phyloP scores from a whole-genome alignment of 768 basidiomycete genomes.

The Russula olivacea region DNA sequence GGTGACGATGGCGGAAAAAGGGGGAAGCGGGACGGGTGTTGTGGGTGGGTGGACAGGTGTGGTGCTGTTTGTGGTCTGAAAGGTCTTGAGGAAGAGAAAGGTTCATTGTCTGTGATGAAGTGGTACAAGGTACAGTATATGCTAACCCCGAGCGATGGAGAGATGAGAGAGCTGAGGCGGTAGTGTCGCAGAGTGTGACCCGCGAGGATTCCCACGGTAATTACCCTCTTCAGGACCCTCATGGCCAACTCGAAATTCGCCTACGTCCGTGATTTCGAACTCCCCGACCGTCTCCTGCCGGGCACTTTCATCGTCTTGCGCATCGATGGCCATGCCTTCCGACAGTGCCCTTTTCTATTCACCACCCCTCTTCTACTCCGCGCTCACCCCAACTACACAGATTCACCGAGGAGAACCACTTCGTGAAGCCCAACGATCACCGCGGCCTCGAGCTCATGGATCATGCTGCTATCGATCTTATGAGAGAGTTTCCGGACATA shows the following conservation, averaged over 20 bases:
- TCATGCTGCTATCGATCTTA: slow-evolving; percentile 70
- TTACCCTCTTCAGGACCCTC: neutral
- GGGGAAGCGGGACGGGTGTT: slow-evolving; percentile 29
- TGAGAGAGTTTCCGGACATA: slow-evolving; percentile 80
- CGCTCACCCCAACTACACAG: slow-evolving; percentile 35
- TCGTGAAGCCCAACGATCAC: slow-evolving; percentile 87
- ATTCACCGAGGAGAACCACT: slow-evolving; percentile 78
- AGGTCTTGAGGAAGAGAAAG: slow-evolving; percentile 18
- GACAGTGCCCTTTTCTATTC: slow-evolving; percentile 51
- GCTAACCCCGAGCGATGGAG: neutral
- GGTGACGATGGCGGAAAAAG: slow-evolving; percentile 62
- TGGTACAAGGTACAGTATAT: no score
- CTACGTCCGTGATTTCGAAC: slow-evolving; percentile 86
- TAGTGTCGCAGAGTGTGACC: neutral
- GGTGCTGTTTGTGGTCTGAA: neutral
- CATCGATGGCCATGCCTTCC: slow-evolving; percentile 90
- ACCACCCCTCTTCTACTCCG: no score
- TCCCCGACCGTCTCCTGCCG: slow-evolving; percentile 79
- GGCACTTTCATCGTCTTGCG: slow-evolving; percentile 81
- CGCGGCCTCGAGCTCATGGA: slow-evolving; percentile 91
- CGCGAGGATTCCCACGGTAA: slow-evolving; percentile 18
- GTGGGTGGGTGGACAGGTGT: slow-evolving; percentile 11
- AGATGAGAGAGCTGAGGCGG: neutral
- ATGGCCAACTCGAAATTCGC: slow-evolving; percentile 95
- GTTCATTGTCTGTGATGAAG: neutral